These are phyloP conservation scores for Fusarium oligoseptatum DNA, from an alignment of 2,329 filamentous ascomycete species.

Conservation along the genomic window DNA sequence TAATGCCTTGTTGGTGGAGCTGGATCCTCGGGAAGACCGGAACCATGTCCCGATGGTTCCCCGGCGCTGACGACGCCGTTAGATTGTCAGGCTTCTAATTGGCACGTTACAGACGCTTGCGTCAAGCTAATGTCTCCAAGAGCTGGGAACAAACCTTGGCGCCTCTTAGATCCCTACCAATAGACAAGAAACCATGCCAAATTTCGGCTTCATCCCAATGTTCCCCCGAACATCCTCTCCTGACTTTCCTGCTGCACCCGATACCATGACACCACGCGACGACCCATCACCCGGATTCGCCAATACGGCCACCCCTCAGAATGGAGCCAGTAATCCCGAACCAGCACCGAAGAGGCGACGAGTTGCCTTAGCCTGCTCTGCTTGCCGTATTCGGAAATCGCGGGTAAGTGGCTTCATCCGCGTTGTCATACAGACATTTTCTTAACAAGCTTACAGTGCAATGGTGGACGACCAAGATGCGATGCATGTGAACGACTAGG, in stretches of 20 bases:
- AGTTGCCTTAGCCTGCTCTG: constrained; percentile 14
- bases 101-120: constrained; percentile 36
- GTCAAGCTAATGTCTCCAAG: not conserved
- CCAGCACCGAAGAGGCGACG: constrained; percentile 8
- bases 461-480: constrained; percentile 25
- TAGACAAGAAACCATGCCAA: not conserved
- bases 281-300: not conserved
- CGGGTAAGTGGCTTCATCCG: not conserved
- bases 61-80: not conserved
- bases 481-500: constrained; percentile 19
- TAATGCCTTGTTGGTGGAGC: not conserved
- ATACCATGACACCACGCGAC: not conserved
- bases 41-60: not conserved
- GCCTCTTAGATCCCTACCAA: too few relatives aligned
- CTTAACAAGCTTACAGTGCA: constrained; percentile 8
- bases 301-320: not conserved
- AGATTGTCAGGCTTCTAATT: not conserved
- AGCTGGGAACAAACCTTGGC: not conserved
- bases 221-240: not conserved
- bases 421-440: too few relatives aligned
- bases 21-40: not conserved
- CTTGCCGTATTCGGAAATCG: constrained; percentile 18
- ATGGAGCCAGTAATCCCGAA: not conserved
- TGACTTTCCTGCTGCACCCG: not conserved
- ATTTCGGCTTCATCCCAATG: constrained; percentile 1